Evolutionary conservation across 768 basidiomycete species (phyloP).

Genomic region (Trametes sanguinea): DNA sequence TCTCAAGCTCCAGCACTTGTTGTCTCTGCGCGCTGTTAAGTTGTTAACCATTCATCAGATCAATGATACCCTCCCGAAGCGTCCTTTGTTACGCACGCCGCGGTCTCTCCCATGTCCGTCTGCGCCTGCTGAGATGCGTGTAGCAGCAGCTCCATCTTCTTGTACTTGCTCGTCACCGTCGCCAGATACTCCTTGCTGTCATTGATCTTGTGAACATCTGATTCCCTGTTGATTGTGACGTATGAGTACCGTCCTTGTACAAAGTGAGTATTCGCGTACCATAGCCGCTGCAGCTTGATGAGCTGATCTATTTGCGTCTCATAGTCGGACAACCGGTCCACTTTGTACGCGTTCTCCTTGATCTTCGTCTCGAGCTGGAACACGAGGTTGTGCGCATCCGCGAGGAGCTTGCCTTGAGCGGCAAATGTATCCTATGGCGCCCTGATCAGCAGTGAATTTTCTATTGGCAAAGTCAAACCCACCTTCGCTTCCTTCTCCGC

Average conservation of each 20-base stretch:
- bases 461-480: neutral
- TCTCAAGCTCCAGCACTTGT: conserved; percentile 64
- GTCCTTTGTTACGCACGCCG: conserved; percentile 48
- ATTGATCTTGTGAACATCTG: conserved; percentile 71
- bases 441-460: neutral
- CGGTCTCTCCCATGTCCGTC: conserved; percentile 54
- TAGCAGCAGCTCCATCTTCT: conserved; percentile 66
- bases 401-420: conserved; percentile 68
- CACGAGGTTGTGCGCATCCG: conserved; percentile 67
- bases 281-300: conserved; percentile 71
- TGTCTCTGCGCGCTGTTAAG: conserved; percentile 52
- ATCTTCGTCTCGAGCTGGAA: conserved; percentile 73
- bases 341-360: conserved; percentile 80
- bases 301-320: conserved; percentile 87
- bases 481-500: conserved; percentile 74
- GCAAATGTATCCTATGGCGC: conserved; percentile 58
- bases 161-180: conserved; percentile 55
- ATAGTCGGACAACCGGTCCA: conserved; percentile 80
- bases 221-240: conserved; percentile 52
- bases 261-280: conserved; percentile 47
- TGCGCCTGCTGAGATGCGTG: conserved; percentile 59
- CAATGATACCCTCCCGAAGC: neutral
- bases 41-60: neutral
- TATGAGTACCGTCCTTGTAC: neutral
- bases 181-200: conserved; percentile 61